phyloP scores from a whole-genome alignment of 2,329 filamentous ascomycete genomes.

The Achaetomium macrosporum region DNA sequence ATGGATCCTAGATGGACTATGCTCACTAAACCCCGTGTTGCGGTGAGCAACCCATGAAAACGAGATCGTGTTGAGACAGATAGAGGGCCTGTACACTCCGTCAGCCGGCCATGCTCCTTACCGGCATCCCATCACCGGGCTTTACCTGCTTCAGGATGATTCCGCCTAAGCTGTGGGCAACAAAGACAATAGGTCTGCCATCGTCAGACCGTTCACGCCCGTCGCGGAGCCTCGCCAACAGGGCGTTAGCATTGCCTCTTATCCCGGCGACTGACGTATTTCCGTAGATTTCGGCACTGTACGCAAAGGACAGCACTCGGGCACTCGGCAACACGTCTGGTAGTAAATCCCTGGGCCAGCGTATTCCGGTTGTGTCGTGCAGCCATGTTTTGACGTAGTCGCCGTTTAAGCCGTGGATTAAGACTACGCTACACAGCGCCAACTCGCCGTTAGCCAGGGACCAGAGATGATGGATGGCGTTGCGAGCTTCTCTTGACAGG shows the following conservation, averaged over 20 bases:
- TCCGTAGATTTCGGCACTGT: conserved; percentile 3
- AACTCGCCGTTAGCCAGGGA: too few species aligned
- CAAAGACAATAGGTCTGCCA: conserved; percentile 1
- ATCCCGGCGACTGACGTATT: neutral
- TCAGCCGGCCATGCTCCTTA: neutral
- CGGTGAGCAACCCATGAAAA: neutral
- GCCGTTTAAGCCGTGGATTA: conserved; percentile 7
- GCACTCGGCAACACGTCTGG: neutral
- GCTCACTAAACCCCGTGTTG: neutral
- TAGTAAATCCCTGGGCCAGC: conserved; percentile 1
- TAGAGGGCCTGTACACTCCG: too few species aligned
- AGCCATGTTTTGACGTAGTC: conserved; percentile 6
- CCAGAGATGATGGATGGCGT: too few species aligned
- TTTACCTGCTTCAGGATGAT: conserved; percentile 4
- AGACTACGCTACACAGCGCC: neutral
- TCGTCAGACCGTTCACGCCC: neutral
- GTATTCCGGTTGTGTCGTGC: neutral
- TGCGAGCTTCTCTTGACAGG: too few species aligned
- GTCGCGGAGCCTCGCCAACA: neutral
- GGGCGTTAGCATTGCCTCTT: neutral
- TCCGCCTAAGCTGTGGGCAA: conserved; percentile 5
- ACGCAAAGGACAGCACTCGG: conserved; percentile 4
- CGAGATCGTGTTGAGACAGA: too few species aligned
- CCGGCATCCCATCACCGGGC: neutral
- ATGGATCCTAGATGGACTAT: neutral